phyloP scores from a whole-genome alignment of 202 grass and related monocot genomes.

The Carex sylvatica region DNA sequence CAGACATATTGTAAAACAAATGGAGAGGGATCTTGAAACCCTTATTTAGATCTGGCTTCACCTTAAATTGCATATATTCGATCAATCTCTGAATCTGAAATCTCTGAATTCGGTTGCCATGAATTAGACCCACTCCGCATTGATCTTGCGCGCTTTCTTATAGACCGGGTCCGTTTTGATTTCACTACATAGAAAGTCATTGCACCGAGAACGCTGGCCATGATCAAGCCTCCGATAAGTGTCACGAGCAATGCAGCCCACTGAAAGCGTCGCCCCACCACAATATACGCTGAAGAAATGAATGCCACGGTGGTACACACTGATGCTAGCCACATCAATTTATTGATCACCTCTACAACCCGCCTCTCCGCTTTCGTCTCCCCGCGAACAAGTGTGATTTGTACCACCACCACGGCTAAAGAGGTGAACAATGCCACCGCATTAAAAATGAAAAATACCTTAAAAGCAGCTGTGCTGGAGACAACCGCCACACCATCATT shows the following conservation, averaged over 20 bases:
- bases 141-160: slow-evolving; percentile 69
- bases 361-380: slow-evolving; percentile 92
- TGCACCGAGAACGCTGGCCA: slow-evolving; percentile 80
- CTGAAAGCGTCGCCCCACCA: slow-evolving; percentile 56
- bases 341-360: slow-evolving; percentile 89
- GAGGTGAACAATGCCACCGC: slow-evolving; percentile 90
- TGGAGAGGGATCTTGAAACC: neutral
- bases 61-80: slow-evolving; percentile 88
- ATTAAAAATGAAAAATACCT: slow-evolving; percentile 97
- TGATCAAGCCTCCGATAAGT: slow-evolving; percentile 78
- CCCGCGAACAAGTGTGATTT: slow-evolving; percentile 92
- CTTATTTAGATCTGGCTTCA: neutral
- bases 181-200: slow-evolving; percentile 98
- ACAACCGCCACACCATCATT: slow-evolving; percentile 39
- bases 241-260: slow-evolving; percentile 89
- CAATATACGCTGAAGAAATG: slow-evolving; percentile 92
- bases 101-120: slow-evolving; percentile 78
- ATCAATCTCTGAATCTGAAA: slow-evolving; percentile 84
- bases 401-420: slow-evolving; percentile 94
- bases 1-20: neutral
- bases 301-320: slow-evolving; percentile 94
- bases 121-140: slow-evolving; percentile 81
- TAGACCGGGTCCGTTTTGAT: slow-evolving; percentile 60
- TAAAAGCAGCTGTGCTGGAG: slow-evolving; percentile 53
- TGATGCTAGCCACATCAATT: slow-evolving; percentile 96